Evolutionary conservation across 106 monocot species (phyloP), one percentile per base, ranked within the genome.

Genomic region (Narthecium ossifragum): DNA sequence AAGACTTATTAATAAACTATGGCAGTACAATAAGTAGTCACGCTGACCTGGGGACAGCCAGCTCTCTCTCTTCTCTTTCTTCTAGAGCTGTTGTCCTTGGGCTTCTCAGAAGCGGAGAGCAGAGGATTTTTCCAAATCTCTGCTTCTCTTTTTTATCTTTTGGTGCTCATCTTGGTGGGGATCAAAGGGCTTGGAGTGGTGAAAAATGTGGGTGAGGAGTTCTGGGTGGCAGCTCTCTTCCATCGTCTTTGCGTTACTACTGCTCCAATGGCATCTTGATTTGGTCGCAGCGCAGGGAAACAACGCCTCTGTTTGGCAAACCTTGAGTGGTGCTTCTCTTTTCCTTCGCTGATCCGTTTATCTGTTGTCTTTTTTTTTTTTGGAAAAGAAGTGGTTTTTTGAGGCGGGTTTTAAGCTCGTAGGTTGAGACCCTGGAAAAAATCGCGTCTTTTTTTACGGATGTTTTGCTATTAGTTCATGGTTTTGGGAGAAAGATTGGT

Each of bases 281-380:
- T 1, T 32, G 36, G 71, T 72, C 34, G 36, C 63, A 46, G 63
- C 71, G 27, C 63, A 63, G 63, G 22, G 29, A 18, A 3, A 46
- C 36, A 46, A 48, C 6, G 27, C 55, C 26, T 72, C 71, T 7
- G 28, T 55, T 3, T 72, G 71, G 71, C 46, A 56, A 27, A 72
- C 71, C 55, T 57, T 64, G 63, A 64, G 37, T 55, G 71, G 71
- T 72, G 57, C 9, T 34, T 20, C 37, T 59, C 37, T 55, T 23
- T 29, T 55, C 25, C 22, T 25, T 14, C 18, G 56, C 30, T 36
- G 43, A 18, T 49, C 10, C 24, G 26, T 47, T 39, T 64, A 17
- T 21, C 1, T n/a, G 33, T 30, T 36, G 5, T 57, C 21, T 36
- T 17, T 57, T 13, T 36, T 8, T 38, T n/a, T 37, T 21, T 39